Conservation (phyloP, 2,329 filamentous ascomycete genomes). For the Colletotrichum limetticola region DNA sequence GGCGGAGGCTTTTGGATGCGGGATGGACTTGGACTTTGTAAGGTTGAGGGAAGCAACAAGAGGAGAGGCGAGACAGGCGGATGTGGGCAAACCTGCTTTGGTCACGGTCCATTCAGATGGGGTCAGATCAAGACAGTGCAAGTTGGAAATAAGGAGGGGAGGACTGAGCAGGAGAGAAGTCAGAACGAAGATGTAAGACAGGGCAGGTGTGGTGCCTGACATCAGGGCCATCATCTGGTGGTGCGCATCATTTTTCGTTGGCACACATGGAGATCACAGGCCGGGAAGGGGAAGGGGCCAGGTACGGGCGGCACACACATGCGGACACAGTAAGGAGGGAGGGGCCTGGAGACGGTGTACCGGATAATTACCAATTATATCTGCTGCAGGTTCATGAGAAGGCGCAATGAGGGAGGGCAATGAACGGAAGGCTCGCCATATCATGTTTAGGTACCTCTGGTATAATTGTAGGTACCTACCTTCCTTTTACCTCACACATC, state of each 20-base stretch:
- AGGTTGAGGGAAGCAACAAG: background rate
- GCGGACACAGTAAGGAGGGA: slow-evolving; percentile 18
- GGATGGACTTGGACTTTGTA: slow-evolving; percentile 33
- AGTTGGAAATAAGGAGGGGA: background rate
- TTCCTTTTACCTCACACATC: background rate
- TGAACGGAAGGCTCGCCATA: background rate
- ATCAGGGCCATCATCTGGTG: slow-evolving; percentile 20
- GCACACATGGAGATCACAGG: slow-evolving; percentile 13
- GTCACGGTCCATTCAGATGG: background rate
- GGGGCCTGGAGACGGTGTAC: slow-evolving; percentile 26
- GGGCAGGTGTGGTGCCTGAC: slow-evolving; percentile 22
- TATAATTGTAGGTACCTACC: background rate
- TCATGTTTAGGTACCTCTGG: background rate
- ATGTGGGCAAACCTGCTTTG: background rate
- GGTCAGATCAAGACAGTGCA: slow-evolving; percentile 14
- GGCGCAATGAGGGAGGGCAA: too few relatives aligned
- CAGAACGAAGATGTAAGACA: background rate
- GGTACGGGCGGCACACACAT: slow-evolving; percentile 18
- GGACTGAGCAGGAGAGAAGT: slow-evolving; percentile 3
- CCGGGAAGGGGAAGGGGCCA: slow-evolving; percentile 29
- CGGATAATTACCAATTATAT: slow-evolving; percentile 3
- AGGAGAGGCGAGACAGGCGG: background rate
- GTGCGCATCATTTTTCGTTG: slow-evolving; percentile 15
- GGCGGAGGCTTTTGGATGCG: slow-evolving; percentile 25
- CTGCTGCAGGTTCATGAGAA: background rate